Conservation (phyloP, 208 protist genomes). For the Leishmania mexicana region DNA sequence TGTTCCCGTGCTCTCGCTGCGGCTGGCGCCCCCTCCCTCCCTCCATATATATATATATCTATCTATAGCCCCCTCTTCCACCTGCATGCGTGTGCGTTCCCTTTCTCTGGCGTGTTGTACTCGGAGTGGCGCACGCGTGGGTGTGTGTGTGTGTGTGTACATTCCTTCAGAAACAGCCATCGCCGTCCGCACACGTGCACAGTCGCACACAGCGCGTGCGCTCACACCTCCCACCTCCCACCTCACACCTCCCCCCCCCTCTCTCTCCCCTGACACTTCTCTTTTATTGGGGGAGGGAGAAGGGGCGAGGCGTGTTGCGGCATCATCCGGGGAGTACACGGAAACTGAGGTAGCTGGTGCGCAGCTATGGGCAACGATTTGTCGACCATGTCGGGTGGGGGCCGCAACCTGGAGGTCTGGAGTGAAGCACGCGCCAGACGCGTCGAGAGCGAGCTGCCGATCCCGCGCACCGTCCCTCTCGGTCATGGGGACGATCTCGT, state of each 20-base stretch:
- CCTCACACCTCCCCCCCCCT: no score
- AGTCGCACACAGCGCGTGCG: background rate
- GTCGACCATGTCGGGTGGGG: background rate
- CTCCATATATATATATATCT: background rate
- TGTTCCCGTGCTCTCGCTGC: no score
- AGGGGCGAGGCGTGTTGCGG: background rate
- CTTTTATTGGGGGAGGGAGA: no score
- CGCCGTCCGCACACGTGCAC: background rate
- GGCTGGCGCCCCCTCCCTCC: no score
- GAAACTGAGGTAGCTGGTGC: background rate
- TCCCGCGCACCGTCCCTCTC: background rate
- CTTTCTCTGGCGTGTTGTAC: background rate
- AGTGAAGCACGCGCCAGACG: background rate
- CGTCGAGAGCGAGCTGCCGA: background rate
- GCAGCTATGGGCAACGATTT: conserved; percentile 5
- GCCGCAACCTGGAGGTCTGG: conserved; percentile 2
- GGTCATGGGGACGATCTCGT: background rate
- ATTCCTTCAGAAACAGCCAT: no score
- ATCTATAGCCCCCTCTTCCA: background rate
- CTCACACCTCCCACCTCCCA: background rate
- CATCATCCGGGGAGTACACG: background rate
- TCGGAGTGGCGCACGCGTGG: no score
- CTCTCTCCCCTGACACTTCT: no score
- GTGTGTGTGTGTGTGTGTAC: no score
- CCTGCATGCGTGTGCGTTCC: background rate